Conservation (phyloP, 2,329 filamentous ascomycete genomes). For the Fusarium duplospermum region DNA sequence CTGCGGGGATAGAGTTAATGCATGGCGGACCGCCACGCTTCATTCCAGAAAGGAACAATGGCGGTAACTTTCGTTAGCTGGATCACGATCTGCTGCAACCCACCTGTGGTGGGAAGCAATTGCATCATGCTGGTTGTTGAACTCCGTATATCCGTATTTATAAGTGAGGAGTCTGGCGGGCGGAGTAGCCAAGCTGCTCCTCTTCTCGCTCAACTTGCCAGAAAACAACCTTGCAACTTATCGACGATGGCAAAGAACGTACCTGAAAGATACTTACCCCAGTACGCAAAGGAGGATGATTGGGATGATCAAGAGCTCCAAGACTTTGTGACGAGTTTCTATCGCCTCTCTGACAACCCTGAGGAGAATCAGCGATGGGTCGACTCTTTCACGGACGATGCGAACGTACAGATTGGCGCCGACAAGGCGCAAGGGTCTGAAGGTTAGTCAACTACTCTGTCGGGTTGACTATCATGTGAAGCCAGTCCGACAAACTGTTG, state of each 20-base stretch:
- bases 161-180: background rate
- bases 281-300: conserved; percentile 46
- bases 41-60: conserved; percentile 12
- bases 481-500: background rate
- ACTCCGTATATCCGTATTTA: conserved; percentile 19
- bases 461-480: background rate
- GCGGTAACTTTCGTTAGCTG: conserved; percentile 27
- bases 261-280: conserved; percentile 46
- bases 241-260: conserved; percentile 30
- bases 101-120: conserved; percentile 27
- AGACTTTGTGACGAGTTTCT: conserved; percentile 58
- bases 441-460: conserved; percentile 38
- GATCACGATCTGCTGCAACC: conserved; percentile 14
- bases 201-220: background rate
- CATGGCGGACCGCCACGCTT: conserved; percentile 8
- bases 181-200: background rate
- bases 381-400: conserved; percentile 55
- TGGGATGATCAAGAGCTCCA: conserved; percentile 49
- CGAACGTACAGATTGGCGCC: conserved; percentile 56
- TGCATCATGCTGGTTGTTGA: conserved; percentile 24
- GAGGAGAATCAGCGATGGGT: conserved; percentile 58
- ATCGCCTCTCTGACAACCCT: conserved; percentile 55
- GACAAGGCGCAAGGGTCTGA: conserved; percentile 52
- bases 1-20: conserved; percentile 1
- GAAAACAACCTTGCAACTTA: background rate